These are phyloP conservation scores for Sporisorium iseilematis-ciliati DNA, from an alignment of 1,284 basidiomycete genomes.

Conservation along the genomic window DNA sequence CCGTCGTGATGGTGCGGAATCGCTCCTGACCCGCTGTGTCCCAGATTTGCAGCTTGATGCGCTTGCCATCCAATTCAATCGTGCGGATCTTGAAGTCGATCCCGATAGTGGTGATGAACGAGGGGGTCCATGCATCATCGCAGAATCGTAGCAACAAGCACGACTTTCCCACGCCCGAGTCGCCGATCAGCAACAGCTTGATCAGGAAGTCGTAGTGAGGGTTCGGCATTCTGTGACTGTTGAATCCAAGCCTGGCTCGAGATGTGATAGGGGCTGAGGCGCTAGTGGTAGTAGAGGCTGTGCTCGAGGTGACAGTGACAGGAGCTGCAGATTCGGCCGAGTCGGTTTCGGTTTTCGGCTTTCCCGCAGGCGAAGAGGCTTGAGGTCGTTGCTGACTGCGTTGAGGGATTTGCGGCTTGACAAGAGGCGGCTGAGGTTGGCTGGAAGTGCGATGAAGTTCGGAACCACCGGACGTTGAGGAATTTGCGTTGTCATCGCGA, in stretches of 20 bases:
- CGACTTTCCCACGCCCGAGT: slow-evolving; percentile 85
- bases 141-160: slow-evolving; percentile 98
- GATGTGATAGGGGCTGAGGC: background rate
- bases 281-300: background rate
- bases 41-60: slow-evolving; percentile 99
- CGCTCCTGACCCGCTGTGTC: slow-evolving; percentile 99
- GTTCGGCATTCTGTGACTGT: slow-evolving; percentile 58
- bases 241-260: slow-evolving; percentile 12
- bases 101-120: slow-evolving; percentile 99
- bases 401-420: slow-evolving; percentile 30
- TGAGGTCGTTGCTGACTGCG: slow-evolving; percentile 34
- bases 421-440: slow-evolving; percentile 1
- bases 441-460: slow-evolving; percentile 3
- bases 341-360: background rate
- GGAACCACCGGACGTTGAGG: background rate
- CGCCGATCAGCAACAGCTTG: slow-evolving; percentile 66
- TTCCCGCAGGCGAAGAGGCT: slow-evolving; percentile 8
- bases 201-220: slow-evolving; percentile 68
- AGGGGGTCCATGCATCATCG: slow-evolving; percentile 99
- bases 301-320: background rate
- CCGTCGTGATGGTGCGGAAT: slow-evolving; percentile 98
- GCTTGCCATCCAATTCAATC: slow-evolving; percentile 94
- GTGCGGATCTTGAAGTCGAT: slow-evolving; percentile 79
- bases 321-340: background rate
- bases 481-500: background rate